Evolutionary conservation across 1,284 basidiomycete species (phyloP).

Genomic region (Cryptococcus sp.): DNA sequence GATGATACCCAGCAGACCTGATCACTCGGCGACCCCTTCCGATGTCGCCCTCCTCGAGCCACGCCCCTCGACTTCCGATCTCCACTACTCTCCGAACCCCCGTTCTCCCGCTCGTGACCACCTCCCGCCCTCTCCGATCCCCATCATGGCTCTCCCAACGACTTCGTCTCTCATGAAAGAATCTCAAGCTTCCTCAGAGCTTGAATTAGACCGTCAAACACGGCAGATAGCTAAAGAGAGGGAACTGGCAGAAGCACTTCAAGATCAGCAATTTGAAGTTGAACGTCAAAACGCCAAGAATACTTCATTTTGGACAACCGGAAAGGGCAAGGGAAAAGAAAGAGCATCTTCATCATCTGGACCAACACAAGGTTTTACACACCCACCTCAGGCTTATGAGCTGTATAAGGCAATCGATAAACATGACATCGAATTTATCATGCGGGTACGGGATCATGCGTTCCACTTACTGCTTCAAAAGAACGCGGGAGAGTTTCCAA

Average conservation of each 20-base stretch:
- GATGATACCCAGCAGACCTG: no score
- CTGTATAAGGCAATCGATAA: constrained; percentile 48
- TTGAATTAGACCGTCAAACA: constrained; percentile 40
- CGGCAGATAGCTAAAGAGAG: constrained; percentile 27
- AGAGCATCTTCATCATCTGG: constrained; percentile 4
- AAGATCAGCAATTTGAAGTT: constrained; percentile 37
- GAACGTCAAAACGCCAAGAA: constrained; percentile 24
- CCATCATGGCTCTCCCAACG: constrained; percentile 37
- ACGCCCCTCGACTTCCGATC: neutral
- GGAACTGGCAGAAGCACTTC: constrained; percentile 43
- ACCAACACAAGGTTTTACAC: constrained; percentile 27
- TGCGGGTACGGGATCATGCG: constrained; percentile 46
- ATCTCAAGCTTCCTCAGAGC: constrained; percentile 30
- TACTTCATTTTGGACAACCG: neutral
- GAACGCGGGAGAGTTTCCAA: constrained; percentile 46
- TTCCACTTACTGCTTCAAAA: constrained; percentile 45
- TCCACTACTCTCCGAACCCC: neutral
- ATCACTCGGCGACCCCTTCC: no score
- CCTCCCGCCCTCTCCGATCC: constrained; percentile 31
- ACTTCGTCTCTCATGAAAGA: constrained; percentile 24
- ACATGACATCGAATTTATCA: constrained; percentile 46
- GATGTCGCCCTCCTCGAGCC: neutral
- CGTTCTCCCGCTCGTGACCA: constrained; percentile 12
- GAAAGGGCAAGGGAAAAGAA: constrained; percentile 8
- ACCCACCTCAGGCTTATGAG: constrained; percentile 47